Evolutionary conservation across 2,329 filamentous ascomycete genomes (phyloP).

Genomic region (Lachnum nothofagi): DNA sequence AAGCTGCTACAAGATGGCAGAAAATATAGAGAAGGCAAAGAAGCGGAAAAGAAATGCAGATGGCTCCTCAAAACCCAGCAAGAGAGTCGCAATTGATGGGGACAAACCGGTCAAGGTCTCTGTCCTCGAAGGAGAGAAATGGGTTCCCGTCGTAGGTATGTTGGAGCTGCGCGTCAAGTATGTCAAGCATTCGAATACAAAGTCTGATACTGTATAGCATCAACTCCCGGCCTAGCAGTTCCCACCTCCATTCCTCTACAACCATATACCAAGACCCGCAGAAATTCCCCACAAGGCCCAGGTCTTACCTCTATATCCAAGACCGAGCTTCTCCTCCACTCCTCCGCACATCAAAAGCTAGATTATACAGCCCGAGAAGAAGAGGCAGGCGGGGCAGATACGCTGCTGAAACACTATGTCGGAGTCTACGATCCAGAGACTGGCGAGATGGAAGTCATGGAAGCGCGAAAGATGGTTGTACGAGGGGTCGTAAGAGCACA

Average conservation of each 20-base stretch:
- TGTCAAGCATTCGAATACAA: not conserved
- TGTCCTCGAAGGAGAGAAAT: conserved; percentile 42
- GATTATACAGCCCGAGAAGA: conserved; percentile 58
- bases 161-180: too few relatives aligned
- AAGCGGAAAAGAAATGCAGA: conserved; percentile 51
- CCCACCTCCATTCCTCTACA: conserved; percentile 30
- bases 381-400: conserved; percentile 36
- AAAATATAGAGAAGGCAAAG: conserved; percentile 26
- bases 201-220: conserved; percentile 25
- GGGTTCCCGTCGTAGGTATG: conserved; percentile 52
- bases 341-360: conserved; percentile 50
- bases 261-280: conserved; percentile 30
- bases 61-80: conserved; percentile 39
- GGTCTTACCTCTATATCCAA: conserved; percentile 27
- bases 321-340: conserved; percentile 53
- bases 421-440: conserved; percentile 59
- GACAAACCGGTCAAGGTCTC: conserved; percentile 40
- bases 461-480: conserved; percentile 60
- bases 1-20: conserved; percentile 23
- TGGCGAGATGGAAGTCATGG: conserved; percentile 54
- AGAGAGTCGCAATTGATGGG: conserved; percentile 46
- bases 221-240: conserved; percentile 32
- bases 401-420: conserved; percentile 57
- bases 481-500: conserved; percentile 53
- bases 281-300: conserved; percentile 20